A percentile compares a stretch with the other conserved stretches of the same genome.
Conservation (phyloP, 768 basidiomycete species). For the Boletus huronensis region DNA sequence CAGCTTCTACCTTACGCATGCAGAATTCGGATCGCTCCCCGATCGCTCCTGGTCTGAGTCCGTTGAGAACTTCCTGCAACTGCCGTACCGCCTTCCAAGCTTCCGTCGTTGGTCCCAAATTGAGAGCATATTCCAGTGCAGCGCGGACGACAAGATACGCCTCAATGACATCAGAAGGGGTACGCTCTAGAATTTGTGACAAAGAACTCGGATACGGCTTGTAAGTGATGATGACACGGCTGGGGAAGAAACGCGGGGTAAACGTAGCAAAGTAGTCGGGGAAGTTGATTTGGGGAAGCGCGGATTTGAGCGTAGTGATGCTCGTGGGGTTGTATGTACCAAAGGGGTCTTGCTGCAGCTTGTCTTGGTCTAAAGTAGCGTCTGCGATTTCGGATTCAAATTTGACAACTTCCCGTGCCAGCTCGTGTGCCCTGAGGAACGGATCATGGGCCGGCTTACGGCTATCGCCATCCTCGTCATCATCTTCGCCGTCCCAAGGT, state of each 20-base stretch:
- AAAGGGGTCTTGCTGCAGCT: conserved; percentile 74
- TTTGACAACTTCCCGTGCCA: conserved; percentile 67
- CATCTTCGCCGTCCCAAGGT: conserved; percentile 72
- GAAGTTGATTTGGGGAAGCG: conserved; percentile 77
- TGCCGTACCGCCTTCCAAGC: conserved; percentile 73
- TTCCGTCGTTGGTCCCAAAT: conserved; percentile 71
- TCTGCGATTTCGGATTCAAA: conserved; percentile 79
- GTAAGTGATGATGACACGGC: conserved; percentile 76
- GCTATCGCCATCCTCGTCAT: conserved; percentile 41
- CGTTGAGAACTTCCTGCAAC: conserved; percentile 69
- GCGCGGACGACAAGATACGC: conserved; percentile 84
- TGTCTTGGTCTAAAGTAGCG: conserved; percentile 78
- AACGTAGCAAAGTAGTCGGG: conserved; percentile 84
- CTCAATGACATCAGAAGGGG: conserved; percentile 69
- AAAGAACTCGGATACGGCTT: conserved; percentile 72
- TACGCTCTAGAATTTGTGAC: conserved; percentile 62
- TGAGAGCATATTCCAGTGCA: conserved; percentile 61
- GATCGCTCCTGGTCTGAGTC: conserved; percentile 83
- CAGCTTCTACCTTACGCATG: conserved; percentile 62
- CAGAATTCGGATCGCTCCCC: conserved; percentile 86
- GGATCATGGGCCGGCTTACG: conserved; percentile 33
- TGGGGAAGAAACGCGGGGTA: conserved; percentile 71
- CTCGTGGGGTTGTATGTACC: conserved; percentile 84
- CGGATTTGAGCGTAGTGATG: conserved; percentile 62
- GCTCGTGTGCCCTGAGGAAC: conserved; percentile 48